Evolutionary conservation across 2,329 filamentous ascomycete species (phyloP).

Genomic region (Gaeumannomyces sp.): DNA sequence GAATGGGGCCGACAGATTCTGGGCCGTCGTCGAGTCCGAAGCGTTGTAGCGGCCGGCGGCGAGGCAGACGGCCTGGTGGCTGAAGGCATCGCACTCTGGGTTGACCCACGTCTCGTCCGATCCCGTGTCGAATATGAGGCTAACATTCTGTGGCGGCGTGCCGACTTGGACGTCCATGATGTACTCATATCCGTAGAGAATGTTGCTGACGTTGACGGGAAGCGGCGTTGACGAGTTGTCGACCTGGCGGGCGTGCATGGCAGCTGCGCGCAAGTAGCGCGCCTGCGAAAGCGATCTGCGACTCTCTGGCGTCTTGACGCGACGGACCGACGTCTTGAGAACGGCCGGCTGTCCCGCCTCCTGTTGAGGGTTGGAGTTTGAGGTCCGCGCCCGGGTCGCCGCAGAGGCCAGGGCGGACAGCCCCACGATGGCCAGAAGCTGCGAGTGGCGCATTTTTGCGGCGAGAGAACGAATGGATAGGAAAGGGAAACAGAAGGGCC

Average conservation of each 20-base stretch:
- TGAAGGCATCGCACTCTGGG: slow-evolving; percentile 15
- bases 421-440: background rate
- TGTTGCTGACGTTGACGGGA: slow-evolving; percentile 6
- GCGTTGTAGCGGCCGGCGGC: slow-evolving; percentile 14
- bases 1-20: slow-evolving; percentile 13
- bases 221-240: background rate
- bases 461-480: background rate
- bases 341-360: background rate
- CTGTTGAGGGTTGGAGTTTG: too few species aligned
- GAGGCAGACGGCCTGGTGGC: slow-evolving; percentile 15
- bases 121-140: slow-evolving; percentile 35
- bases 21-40: slow-evolving; percentile 13
- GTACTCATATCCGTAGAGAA: slow-evolving; percentile 9
- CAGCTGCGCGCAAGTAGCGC: background rate
- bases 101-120: slow-evolving; percentile 36
- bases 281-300: background rate
- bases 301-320: background rate
- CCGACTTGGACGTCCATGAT: slow-evolving; percentile 21
- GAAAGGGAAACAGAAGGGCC: background rate
- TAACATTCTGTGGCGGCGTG: slow-evolving; percentile 29
- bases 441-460: background rate
- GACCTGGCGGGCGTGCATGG: background rate
- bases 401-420: background rate
- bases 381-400: too few species aligned
- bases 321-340: slow-evolving; percentile 2